Percentiles rank a stretch among this genome's conserved stretches.
phyloP scores from a whole-genome alignment of 495 filamentous ascomycete genomes.

The Polyplosphaeria fusca region DNA sequence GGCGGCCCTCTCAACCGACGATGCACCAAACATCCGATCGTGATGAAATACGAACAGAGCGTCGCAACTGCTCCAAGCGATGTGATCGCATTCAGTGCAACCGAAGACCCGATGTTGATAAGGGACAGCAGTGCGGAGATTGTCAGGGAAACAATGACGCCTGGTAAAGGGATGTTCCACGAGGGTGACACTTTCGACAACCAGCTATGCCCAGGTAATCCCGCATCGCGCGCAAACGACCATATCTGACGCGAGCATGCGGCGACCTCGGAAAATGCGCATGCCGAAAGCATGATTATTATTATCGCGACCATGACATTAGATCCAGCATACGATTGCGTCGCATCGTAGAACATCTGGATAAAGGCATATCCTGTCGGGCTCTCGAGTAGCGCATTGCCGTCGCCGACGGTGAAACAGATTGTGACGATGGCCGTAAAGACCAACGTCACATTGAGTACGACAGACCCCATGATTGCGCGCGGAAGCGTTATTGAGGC shows the following conservation, averaged over 20 bases:
- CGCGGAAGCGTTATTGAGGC: constrained; percentile 29
- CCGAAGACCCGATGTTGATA: constrained; percentile 46
- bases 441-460: constrained; percentile 30
- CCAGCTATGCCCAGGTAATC: background rate
- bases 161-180: constrained; percentile 54
- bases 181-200: constrained; percentile 43
- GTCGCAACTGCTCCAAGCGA: constrained; percentile 47
- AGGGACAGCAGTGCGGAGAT: constrained; percentile 32
- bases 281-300: constrained; percentile 3
- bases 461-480: constrained; percentile 27
- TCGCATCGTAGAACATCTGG: constrained; percentile 27
- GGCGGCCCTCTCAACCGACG: constrained; percentile 35
- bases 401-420: constrained; percentile 20
- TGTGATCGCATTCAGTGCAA: constrained; percentile 49
- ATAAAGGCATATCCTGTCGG: constrained; percentile 22
- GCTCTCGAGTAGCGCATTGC: constrained; percentile 2
- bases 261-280: constrained; percentile 19
- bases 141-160: constrained; percentile 45
- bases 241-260: constrained; percentile 15
- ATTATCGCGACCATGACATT: constrained; percentile 14
- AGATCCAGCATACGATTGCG: constrained; percentile 2
- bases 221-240: background rate
- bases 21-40: constrained; percentile 49
- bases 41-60: constrained; percentile 52
- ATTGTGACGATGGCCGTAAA: constrained; percentile 28